Evolutionary conservation across 2,329 filamentous ascomycete genomes (phyloP).

Genomic region (Leptographium lundbergii): DNA sequence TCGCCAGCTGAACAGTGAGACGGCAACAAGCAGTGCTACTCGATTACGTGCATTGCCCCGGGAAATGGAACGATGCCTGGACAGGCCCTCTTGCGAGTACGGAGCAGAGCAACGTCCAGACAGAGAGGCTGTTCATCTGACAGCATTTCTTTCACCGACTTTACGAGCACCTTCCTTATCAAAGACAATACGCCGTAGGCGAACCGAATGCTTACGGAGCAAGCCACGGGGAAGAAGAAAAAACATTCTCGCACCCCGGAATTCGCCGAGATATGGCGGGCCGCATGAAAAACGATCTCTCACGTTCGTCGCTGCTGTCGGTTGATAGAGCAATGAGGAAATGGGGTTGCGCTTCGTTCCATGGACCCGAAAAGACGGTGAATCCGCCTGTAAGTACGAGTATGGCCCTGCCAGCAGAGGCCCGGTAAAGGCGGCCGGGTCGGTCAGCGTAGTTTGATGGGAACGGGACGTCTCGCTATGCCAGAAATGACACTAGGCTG

Average conservation of each 20-base stretch:
- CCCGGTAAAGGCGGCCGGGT: not conserved
- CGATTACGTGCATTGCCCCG: not conserved
- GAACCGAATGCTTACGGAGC: not conserved
- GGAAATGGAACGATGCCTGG: not conserved
- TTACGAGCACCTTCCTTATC: not conserved
- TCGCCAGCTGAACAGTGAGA: not conserved
- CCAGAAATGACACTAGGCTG: not conserved
- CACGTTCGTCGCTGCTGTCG: not conserved
- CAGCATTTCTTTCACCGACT: not conserved
- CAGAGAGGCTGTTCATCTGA: not conserved
- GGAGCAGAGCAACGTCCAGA: not conserved
- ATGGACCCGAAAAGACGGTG: slow-evolving; percentile 2
- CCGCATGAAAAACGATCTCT: not conserved
- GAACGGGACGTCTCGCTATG: slow-evolving; percentile 4
- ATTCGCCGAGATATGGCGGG: not conserved
- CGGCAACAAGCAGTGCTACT: not conserved
- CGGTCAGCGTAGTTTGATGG: slow-evolving; percentile 1
- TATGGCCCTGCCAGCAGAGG: not conserved
- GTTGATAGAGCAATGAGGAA: not conserved
- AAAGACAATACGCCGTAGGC: not conserved
- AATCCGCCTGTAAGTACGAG: not conserved
- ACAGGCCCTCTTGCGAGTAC: not conserved
- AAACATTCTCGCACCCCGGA: not conserved
- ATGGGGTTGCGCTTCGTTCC: not conserved
- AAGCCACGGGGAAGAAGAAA: not conserved